Conservation (phyloP, 1,284 basidiomycete species). For the Sporisorium exsertum region DNA sequence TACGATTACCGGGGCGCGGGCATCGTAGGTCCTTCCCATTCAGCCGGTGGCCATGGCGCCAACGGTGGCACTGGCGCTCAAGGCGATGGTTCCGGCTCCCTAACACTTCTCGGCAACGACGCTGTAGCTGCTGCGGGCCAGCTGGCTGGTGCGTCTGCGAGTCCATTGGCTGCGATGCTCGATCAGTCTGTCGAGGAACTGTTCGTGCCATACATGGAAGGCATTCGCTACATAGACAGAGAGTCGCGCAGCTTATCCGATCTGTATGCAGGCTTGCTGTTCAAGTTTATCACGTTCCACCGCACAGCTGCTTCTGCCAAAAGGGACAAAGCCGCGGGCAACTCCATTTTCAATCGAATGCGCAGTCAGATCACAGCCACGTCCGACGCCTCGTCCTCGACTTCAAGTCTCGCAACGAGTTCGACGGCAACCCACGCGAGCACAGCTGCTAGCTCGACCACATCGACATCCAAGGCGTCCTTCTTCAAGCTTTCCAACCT, state of each 20-base stretch:
- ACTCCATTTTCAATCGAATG: conserved; percentile 86
- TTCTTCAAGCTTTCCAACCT: conserved; percentile 65
- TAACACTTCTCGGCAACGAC: conserved; percentile 40
- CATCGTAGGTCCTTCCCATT: conserved; percentile 40
- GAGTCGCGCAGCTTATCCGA: conserved; percentile 88
- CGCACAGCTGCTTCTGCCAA: conserved; percentile 65
- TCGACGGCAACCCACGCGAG: conserved; percentile 18
- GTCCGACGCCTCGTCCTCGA: conserved; percentile 71
- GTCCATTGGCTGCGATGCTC: conserved; percentile 76
- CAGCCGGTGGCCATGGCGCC: conserved; percentile 14
- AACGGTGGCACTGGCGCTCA: conserved; percentile 8
- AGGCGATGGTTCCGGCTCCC: conserved; percentile 10
- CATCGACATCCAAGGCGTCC: conserved; percentile 38
- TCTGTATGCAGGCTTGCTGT: conserved; percentile 82
- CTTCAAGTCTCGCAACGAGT: conserved; percentile 23
- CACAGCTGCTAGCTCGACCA: conserved; percentile 35
- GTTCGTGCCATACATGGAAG: conserved; percentile 90
- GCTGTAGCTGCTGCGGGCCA: conserved; percentile 42
- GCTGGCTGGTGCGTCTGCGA: conserved; percentile 48
- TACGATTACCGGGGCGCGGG: conserved; percentile 78
- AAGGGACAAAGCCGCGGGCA: conserved; percentile 70
- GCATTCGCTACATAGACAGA: conserved; percentile 88
- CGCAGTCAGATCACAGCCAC: conserved; percentile 88
- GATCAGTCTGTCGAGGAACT: conserved; percentile 96
- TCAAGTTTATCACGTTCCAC: conserved; percentile 87